A percentile compares a stretch with the other conserved stretches of the same genome.
Evolutionary conservation across 805 yeast species (phyloP).

Genomic region (Lipomyces sp.): DNA sequence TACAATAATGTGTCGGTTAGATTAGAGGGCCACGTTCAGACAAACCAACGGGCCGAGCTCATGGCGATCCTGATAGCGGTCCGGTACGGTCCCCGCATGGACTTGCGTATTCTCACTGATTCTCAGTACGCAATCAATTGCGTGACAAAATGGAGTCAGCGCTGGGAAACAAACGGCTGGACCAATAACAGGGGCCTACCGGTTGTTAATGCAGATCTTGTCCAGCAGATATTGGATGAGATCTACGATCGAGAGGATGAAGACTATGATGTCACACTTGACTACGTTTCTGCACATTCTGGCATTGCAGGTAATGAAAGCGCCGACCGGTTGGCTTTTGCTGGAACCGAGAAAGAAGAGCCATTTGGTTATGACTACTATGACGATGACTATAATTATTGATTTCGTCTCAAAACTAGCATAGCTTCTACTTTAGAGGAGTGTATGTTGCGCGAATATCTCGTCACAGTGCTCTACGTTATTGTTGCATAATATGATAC

Average conservation of each 20-base stretch:
- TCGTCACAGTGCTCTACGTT: too few species aligned
- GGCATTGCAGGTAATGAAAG: slow-evolving; percentile 68
- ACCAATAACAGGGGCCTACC: slow-evolving; percentile 42
- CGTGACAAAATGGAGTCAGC: slow-evolving; percentile 53
- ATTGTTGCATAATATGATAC: too few species aligned
- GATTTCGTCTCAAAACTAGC: too few species aligned
- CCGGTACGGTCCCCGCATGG: slow-evolving; percentile 39
- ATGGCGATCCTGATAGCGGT: slow-evolving; percentile 62
- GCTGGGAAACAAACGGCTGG: slow-evolving; percentile 60
- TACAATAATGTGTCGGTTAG: slow-evolving; percentile 52
- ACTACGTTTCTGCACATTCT: slow-evolving; percentile 70
- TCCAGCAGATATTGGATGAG: slow-evolving; percentile 38
- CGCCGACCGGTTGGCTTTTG: slow-evolving; percentile 73
- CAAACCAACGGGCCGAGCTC: slow-evolving; percentile 81
- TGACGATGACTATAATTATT: too few species aligned
- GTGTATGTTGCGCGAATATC: too few species aligned
- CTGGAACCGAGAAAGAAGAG: slow-evolving; percentile 46
- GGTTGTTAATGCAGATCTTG: slow-evolving; percentile 54
- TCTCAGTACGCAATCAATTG: slow-evolving; percentile 6
- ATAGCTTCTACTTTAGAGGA: too few species aligned
- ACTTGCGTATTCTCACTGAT: slow-evolving; percentile 1
- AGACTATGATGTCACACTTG: slow-evolving; percentile 43
- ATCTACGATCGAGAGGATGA: slow-evolving; percentile 43
- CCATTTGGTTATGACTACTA: too few species aligned
- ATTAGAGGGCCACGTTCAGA: slow-evolving; percentile 49